Evolutionary conservation across 106 monocot genomes (phyloP), one percentile per base, ranked within the genome.

Genomic region (Dioscorea zingiberensis): DNA sequence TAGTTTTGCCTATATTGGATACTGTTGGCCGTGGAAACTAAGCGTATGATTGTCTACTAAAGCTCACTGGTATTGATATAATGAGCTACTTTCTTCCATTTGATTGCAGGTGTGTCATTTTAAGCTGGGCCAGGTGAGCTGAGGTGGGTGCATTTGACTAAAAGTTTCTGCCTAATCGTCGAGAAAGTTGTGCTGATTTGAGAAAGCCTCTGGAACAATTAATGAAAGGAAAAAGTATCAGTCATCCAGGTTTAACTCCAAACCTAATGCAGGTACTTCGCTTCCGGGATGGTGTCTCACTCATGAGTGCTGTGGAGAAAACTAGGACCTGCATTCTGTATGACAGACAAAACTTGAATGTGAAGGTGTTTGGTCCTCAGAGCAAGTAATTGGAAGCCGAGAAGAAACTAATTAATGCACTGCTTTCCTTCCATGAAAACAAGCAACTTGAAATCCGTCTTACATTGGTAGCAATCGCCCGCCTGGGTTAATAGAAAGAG

Each of bases 401-500:
- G 77, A 65, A 66, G 26, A 87, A 74, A 55, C 66, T 95, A 21
- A 63, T 81, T 0, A 18, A 66, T 26, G 68, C 78, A 8, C 69
- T 95, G 32, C 62, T 81, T 15, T 60, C 79, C 5, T 59, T 87
- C 29, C 74, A 85, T 53, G 90, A 83, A 46, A 84, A 80, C 23
- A 82, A 70, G 62, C 80, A 69, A 21, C 71, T 88, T 46, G 81
- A 88, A 44, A 81, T 95, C 56, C 74, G 47, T 23, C 85, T 95
- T 16, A n/a, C n/a, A 79, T 83, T 9, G 81, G 78, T 15, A 59
- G 60, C 29, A 67, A 71, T 30, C 76, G 85, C 19, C 94, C 94
- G 8, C 76, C 82, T 23, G 65, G 85, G 62, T 58, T 95, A 32
- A 87, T 95, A n/a, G 90, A 91, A 88, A 68, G 84, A 85, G 64